phyloP scores from a whole-genome alignment of 805 yeast species.

The Yamadazyma endophytica region DNA sequence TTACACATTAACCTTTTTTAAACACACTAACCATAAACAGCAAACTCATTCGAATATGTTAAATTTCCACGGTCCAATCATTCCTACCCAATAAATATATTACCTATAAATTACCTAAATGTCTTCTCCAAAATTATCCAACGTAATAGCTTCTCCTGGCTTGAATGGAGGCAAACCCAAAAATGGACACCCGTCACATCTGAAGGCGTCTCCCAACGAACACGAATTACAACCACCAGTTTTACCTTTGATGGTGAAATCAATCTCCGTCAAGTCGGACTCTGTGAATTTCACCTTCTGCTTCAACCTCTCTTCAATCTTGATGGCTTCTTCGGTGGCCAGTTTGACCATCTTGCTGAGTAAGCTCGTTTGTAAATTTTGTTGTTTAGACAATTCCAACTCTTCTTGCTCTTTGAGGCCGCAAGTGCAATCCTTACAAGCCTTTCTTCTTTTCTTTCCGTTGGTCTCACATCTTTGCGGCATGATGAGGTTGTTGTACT shows the following conservation, averaged over 20 bases:
- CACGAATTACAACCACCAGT: slow-evolving; percentile 98
- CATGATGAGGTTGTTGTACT: slow-evolving; percentile 37
- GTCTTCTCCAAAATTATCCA: slow-evolving; percentile 76
- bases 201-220: slow-evolving; percentile 94
- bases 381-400: slow-evolving; percentile 45
- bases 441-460: slow-evolving; percentile 73
- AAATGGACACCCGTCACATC: slow-evolving; percentile 98
- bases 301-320: slow-evolving; percentile 49
- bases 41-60: not conserved
- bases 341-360: slow-evolving; percentile 46
- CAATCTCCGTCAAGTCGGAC: slow-evolving; percentile 83
- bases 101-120: slow-evolving; percentile 30
- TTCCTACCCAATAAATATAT: slow-evolving; percentile 8
- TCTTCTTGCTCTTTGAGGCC: slow-evolving; percentile 90
- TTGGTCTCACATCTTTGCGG: slow-evolving; percentile 57
- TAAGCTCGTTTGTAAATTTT: slow-evolving; percentile 41
- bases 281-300: slow-evolving; percentile 50
- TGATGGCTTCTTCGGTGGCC: slow-evolving; percentile 51
- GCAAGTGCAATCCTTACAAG: slow-evolving; percentile 98
- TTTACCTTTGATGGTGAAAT: slow-evolving; percentile 94
- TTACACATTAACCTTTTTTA: no score
- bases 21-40: no score
- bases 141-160: slow-evolving; percentile 87
- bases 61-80: not conserved
- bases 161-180: slow-evolving; percentile 96